Evolutionary conservation across 192 early-diverging fungal species (phyloP).

Genomic region (Coemansia sp.): DNA sequence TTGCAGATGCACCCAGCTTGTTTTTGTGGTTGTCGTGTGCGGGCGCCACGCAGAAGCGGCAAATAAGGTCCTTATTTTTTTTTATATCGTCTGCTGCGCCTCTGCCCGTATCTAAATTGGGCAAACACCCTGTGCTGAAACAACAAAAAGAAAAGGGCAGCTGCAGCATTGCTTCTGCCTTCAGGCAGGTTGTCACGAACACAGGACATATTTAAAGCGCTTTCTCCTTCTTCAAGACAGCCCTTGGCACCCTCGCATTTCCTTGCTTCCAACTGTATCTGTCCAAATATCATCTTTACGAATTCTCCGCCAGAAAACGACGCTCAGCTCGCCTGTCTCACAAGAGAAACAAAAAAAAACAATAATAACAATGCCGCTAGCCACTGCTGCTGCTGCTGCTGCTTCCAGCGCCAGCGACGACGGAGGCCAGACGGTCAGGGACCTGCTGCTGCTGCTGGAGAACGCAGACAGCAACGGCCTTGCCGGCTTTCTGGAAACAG

Average conservation of each 20-base stretch:
- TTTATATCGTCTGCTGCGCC: neutral
- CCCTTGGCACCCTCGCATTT: no score
- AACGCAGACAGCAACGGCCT: slow-evolving; percentile 21
- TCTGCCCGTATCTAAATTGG: neutral
- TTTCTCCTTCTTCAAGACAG: no score
- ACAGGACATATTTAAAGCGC: neutral
- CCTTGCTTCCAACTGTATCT: no score
- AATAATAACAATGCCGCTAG: neutral
- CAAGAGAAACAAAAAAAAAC: neutral
- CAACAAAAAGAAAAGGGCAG: neutral
- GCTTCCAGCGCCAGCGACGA: neutral
- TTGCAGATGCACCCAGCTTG: neutral
- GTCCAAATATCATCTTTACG: no score
- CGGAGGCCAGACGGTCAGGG: slow-evolving; percentile 8
- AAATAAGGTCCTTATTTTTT: neutral
- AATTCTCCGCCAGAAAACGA: no score
- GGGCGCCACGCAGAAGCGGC: neutral
- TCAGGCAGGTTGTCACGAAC: neutral
- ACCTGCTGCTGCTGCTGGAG: slow-evolving; percentile 26
- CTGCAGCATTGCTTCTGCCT: neutral
- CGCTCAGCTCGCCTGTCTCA: no score
- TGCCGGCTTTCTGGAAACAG: slow-evolving; percentile 18
- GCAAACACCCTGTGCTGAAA: neutral
- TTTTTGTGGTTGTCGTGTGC: neutral
- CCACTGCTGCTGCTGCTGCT: neutral